Base-by-base conservation (phyloP, 306 rosid species). In the Rosa persica region DNA sequence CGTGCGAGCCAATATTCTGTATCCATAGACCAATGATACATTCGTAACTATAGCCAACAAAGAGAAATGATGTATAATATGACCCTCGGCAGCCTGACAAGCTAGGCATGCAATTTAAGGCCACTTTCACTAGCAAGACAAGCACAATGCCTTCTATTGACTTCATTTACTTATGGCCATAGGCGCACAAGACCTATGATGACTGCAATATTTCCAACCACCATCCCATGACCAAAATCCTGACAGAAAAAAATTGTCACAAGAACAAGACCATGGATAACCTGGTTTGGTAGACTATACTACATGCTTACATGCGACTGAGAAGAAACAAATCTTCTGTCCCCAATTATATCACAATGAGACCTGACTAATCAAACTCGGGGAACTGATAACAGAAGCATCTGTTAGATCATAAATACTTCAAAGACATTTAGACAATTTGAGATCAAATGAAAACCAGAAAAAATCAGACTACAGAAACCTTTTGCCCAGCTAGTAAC, bases 391-490 rank as follows among this genome's bases (percentile, higher is more conserved):
- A 61, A 66, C 65, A 81, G 61, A 78, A 79, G 76, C 84, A 86
- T 62, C 88, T 81, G 71, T 54, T 78, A 76, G 67, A 83, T 80
- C 80, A 69, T 80, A 68, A 73, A 77, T 60, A 80, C 89, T 91
- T 58, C 34, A 86, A 81, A 13, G 76, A 55, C 73, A 64, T 72
- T 79, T 20, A 85, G 86, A 79, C 79, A 81, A 77, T 71, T 79
- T 76, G 76, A 80, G 82, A 80, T 81, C 78, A 87, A 17, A 73
- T 58, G 79, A 65, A 74, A 82, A 84, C 86, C 82, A 76, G 55
- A 86, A 86, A 84, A 81, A 43, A 52, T 75, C 67, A 82, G 84
- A 78, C 84, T 48, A 78, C 84, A 85, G 84, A 69, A 88, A 79
- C 86, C 87, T 85, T 87, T 79, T 30, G 78, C 83, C 88, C 79